Percentiles rank a stretch among this genome's conserved stretches.
phyloP scores from a whole-genome alignment of 2,329 filamentous ascomycete species.

The Fusarium haematococcum region DNA sequence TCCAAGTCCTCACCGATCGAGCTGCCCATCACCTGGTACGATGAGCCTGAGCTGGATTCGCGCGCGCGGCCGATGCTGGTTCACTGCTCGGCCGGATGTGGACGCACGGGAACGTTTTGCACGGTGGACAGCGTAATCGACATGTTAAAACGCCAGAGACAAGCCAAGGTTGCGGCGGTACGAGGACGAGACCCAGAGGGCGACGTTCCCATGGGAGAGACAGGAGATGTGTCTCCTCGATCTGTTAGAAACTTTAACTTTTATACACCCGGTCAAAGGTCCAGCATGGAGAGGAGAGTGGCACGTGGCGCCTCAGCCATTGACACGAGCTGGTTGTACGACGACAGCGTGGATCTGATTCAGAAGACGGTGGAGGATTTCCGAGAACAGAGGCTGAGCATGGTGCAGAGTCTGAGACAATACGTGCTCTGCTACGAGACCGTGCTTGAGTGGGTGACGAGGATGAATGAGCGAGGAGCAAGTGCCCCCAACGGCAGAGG shows the following conservation, averaged over 20 bases:
- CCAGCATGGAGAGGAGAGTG: constrained; percentile 27
- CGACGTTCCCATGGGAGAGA: constrained; percentile 59
- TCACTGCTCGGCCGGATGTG: constrained; percentile 96
- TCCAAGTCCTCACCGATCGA: constrained; percentile 46
- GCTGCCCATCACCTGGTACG: constrained; percentile 58
- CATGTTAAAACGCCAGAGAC: constrained; percentile 89
- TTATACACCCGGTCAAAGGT: constrained; percentile 25
- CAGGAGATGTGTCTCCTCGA: constrained; percentile 45
- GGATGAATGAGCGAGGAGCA: constrained; percentile 55
- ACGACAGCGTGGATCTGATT: constrained; percentile 81
- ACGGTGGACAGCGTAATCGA: constrained; percentile 96
- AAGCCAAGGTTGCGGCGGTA: constrained; percentile 47
- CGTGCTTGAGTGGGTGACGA: constrained; percentile 84
- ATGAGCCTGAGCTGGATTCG: constrained; percentile 69
- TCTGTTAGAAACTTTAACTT: constrained; percentile 42
- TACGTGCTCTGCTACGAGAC: constrained; percentile 98
- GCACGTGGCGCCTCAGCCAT: constrained; percentile 32
- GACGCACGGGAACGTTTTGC: constrained; percentile 95
- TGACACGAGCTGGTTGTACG: constrained; percentile 74
- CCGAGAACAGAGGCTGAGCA: constrained; percentile 86
- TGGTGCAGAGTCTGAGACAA: constrained; percentile 95
- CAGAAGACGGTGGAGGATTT: constrained; percentile 93
- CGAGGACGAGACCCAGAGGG: constrained; percentile 51
- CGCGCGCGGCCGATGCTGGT: constrained; percentile 81
- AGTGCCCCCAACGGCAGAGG: constrained; percentile 35